Conservation (phyloP, 2,329 filamentous ascomycete species). For the Teratosphaeria pseudoeucalypti region DNA sequence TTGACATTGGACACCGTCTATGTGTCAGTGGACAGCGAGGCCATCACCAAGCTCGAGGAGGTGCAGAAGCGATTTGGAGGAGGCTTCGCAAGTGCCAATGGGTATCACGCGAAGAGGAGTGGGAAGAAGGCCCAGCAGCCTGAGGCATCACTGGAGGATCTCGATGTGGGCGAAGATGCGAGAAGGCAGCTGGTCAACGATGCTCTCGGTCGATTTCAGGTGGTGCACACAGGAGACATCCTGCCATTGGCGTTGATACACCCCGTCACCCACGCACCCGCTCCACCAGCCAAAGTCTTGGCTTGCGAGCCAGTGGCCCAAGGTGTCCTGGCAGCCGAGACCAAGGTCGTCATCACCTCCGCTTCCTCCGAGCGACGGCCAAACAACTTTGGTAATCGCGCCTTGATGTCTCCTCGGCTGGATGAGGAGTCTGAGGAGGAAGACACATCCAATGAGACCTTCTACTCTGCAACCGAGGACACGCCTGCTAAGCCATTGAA, state of each 20-base stretch:
- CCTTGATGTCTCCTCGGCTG: conserved; percentile 21
- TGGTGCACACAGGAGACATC: conserved; percentile 77
- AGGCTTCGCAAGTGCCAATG: conserved; percentile 36
- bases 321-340: conserved; percentile 64
- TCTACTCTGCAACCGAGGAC: conserved; percentile 86
- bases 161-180: conserved; percentile 10
- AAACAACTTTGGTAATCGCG: conserved; percentile 11
- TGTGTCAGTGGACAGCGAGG: conserved; percentile 72
- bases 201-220: conserved; percentile 59
- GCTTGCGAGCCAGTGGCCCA: conserved; percentile 94
- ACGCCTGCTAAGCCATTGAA: conserved; percentile 28
- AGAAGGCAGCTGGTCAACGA: conserved; percentile 47
- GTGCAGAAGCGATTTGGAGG: conserved; percentile 74
- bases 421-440: conserved; percentile 40
- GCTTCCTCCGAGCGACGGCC: conserved; percentile 50
- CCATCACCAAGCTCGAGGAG: conserved; percentile 69
- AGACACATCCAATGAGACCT: conserved; percentile 80
- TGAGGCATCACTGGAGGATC: neutral
- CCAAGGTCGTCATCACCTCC: conserved; percentile 71
- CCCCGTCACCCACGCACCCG: conserved; percentile 73
- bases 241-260: conserved; percentile 72
- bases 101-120: conserved; percentile 11
- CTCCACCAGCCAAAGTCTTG: conserved; percentile 76
- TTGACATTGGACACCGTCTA: conserved; percentile 75
- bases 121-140: conserved; percentile 11